These are phyloP conservation scores for Cicer pinnatifidum DNA, from an alignment of 306 rosid genomes.

Conservation along the genomic window DNA sequence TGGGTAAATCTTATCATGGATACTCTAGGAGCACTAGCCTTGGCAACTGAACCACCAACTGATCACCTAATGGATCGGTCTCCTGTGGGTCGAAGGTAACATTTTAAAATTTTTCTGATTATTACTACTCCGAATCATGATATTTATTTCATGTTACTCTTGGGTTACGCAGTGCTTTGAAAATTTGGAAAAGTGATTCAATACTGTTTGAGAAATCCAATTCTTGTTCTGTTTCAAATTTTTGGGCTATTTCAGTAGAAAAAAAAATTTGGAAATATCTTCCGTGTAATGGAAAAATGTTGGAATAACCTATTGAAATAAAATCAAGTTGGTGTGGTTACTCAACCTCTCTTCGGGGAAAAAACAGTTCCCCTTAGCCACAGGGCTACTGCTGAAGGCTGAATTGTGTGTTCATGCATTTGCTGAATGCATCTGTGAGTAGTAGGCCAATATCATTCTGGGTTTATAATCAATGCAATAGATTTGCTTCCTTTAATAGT, in stretches of 20 bases:
- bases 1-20: constrained; percentile 99
- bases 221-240: constrained; percentile 2
- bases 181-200: constrained; percentile 20
- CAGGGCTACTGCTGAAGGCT: not conserved
- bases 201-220: constrained; percentile 8
- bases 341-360: not conserved
- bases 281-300: constrained; percentile 4
- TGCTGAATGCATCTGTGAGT: not conserved
- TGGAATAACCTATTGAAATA: constrained; percentile 19
- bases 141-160: constrained; percentile 31
- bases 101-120: constrained; percentile 19
- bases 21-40: constrained; percentile 94
- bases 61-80: constrained; percentile 85
- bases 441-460: constrained; percentile 5
- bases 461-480: not conserved
- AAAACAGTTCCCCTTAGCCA: not conserved
- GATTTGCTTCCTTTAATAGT: not conserved
- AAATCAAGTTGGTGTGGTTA: not conserved
- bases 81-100: constrained; percentile 93
- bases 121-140: constrained; percentile 19
- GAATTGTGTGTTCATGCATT: not conserved
- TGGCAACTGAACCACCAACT: constrained; percentile 99
- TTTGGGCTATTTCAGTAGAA: constrained; percentile 10
- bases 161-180: not conserved
- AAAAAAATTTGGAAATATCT: constrained; percentile 24